Evolutionary conservation across 2,329 filamentous ascomycete species (phyloP).

Genomic region (Ophiostoma australiae): DNA sequence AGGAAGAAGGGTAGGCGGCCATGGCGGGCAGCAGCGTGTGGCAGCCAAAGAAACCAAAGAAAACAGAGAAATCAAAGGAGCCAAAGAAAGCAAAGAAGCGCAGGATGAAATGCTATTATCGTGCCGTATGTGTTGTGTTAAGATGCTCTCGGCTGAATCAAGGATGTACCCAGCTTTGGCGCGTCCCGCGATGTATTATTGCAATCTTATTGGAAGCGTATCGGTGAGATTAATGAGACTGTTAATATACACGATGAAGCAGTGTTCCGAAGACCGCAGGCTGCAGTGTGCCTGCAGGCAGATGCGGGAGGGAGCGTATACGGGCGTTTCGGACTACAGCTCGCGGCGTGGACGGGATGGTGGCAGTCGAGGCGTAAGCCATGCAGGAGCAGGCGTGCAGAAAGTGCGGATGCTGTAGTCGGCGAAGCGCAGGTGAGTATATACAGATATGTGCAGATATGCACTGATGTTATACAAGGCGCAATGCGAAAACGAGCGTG

Average conservation of each 20-base stretch:
- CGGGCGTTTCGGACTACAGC: neutral
- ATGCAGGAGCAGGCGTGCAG: neutral
- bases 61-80: no score
- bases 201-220: neutral
- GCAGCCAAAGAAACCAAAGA: no score
- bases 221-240: neutral
- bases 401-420: neutral
- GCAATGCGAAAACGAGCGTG: neutral
- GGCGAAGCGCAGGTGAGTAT: neutral
- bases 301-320: neutral
- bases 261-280: neutral
- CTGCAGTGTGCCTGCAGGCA: neutral
- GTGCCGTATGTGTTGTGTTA: slow-evolving; percentile 7
- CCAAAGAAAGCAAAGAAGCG: neutral
- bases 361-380: neutral
- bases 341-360: neutral
- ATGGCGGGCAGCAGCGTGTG: slow-evolving; percentile 16
- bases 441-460: neutral
- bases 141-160: slow-evolving; percentile 21
- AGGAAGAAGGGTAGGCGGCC: slow-evolving; percentile 3
- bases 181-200: neutral
- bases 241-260: slow-evolving; percentile 13
- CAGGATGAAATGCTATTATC: neutral
- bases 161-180: slow-evolving; percentile 20
- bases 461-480: neutral